Evolutionary conservation across 2,329 filamentous ascomycete genomes (phyloP).

Genomic region (Pseudogymnoascus sp.): DNA sequence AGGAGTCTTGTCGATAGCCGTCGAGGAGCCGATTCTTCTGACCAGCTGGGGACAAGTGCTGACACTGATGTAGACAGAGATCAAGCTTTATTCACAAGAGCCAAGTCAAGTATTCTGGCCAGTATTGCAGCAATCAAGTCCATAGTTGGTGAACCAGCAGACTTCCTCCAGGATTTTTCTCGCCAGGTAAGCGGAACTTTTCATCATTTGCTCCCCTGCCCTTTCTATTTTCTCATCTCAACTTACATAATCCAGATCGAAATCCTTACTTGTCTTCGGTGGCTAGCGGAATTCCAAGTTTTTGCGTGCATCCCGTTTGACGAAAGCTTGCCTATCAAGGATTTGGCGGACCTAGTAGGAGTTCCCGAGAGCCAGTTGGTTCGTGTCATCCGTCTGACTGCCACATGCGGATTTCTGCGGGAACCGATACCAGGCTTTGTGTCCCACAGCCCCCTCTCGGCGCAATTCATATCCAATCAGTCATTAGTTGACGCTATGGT

Average conservation of each 20-base stretch:
- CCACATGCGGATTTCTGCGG: slow-evolving; percentile 33
- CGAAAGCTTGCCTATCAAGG: slow-evolving; percentile 33
- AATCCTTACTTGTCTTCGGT: slow-evolving; percentile 36
- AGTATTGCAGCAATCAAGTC: slow-evolving; percentile 6
- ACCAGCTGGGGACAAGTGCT: background rate
- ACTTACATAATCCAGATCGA: slow-evolving; percentile 17
- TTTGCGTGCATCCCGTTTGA: slow-evolving; percentile 39
- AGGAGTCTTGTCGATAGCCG: background rate
- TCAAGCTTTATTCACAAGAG: background rate
- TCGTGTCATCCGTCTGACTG: slow-evolving; percentile 33
- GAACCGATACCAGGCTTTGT: slow-evolving; percentile 32
- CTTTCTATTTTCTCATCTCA: background rate
- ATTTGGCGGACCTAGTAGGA: slow-evolving; percentile 37
- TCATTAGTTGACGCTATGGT: slow-evolving; percentile 34
- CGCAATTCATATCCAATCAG: slow-evolving; percentile 32
- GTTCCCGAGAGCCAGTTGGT: slow-evolving; percentile 35
- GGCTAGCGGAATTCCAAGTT: slow-evolving; percentile 41
- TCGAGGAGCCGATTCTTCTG: background rate
- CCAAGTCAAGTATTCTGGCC: background rate
- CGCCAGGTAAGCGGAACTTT: slow-evolving; percentile 19
- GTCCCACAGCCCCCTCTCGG: slow-evolving; percentile 36
- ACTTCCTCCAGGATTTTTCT: slow-evolving; percentile 26
- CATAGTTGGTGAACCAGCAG: slow-evolving; percentile 22
- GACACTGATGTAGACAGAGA: background rate
- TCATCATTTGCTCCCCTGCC: background rate